Percentiles rank a stretch among this genome's conserved stretches.
These are phyloP conservation scores for Umbellularia californica DNA, from an alignment of 164 flowering plant genomes.

Conservation along the genomic window DNA sequence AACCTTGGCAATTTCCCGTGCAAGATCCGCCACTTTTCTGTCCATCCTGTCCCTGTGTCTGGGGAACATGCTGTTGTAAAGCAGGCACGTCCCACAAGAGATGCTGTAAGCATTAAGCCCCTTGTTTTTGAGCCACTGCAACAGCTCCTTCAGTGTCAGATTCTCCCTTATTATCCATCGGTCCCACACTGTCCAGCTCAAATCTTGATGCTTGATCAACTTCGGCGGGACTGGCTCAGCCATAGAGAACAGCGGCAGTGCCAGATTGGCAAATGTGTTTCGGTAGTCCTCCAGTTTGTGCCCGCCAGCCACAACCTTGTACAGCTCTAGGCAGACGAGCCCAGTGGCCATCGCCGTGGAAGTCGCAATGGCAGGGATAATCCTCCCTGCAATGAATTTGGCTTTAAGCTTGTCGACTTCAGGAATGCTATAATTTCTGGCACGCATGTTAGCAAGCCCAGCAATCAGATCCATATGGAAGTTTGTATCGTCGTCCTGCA, in stretches of 20 bases:
- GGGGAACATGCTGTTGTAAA: slow-evolving; percentile 72
- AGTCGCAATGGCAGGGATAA: slow-evolving; percentile 88
- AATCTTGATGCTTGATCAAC: slow-evolving; percentile 68
- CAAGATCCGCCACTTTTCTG: slow-evolving; percentile 64
- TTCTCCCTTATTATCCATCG: slow-evolving; percentile 64
- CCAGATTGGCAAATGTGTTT: slow-evolving; percentile 83
- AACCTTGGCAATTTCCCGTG: slow-evolving; percentile 59
- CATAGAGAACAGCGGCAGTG: slow-evolving; percentile 78
- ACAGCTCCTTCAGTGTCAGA: slow-evolving; percentile 64
- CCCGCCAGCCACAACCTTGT: slow-evolving; percentile 68
- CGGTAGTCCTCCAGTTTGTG: slow-evolving; percentile 81
- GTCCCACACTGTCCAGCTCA: slow-evolving; percentile 94
- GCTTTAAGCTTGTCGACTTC: slow-evolving; percentile 90
- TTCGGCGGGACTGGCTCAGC: slow-evolving; percentile 92
- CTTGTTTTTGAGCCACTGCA: slow-evolving; percentile 69
- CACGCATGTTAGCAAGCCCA: slow-evolving; percentile 89
- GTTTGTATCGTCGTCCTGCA: slow-evolving; percentile 89
- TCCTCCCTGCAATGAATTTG: slow-evolving; percentile 88
- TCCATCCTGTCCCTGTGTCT: slow-evolving; percentile 72
- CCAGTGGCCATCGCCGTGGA: slow-evolving; percentile 92
- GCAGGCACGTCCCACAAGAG: slow-evolving; percentile 79
- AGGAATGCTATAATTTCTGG: slow-evolving; percentile 83
- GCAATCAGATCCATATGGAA: slow-evolving; percentile 82
- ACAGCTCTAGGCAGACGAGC: slow-evolving; percentile 81
- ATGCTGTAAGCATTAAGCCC: slow-evolving; percentile 85